Evolutionary conservation across 2,329 filamentous ascomycete genomes (phyloP).

Genomic region (Nannizziopsis arthrosporioides): DNA sequence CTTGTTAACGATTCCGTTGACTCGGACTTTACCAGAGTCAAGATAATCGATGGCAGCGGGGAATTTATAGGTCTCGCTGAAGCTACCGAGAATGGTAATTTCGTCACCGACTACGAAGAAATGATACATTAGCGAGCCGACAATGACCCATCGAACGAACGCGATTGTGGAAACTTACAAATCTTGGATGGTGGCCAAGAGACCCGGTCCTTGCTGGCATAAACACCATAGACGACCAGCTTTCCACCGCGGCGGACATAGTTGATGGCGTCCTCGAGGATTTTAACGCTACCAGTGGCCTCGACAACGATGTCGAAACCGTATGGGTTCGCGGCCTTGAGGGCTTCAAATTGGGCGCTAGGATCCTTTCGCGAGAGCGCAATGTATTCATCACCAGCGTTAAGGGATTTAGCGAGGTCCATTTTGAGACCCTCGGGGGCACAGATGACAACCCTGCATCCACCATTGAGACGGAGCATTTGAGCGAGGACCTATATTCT

Average conservation of each 20-base stretch:
- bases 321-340: slow-evolving; percentile 55
- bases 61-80: slow-evolving; percentile 64
- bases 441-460: slow-evolving; percentile 58
- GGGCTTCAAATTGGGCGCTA: slow-evolving; percentile 47
- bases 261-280: slow-evolving; percentile 59
- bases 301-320: slow-evolving; percentile 64
- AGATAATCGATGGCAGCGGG: slow-evolving; percentile 46
- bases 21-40: slow-evolving; percentile 33
- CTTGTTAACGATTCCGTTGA: slow-evolving; percentile 61
- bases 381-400: slow-evolving; percentile 39
- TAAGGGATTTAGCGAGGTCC: slow-evolving; percentile 47
- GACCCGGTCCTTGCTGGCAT: slow-evolving; percentile 50
- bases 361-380: slow-evolving; percentile 41
- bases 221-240: slow-evolving; percentile 61
- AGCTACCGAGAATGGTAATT: slow-evolving; percentile 61
- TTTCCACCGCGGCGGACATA: slow-evolving; percentile 61
- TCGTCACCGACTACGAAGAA: slow-evolving; percentile 41
- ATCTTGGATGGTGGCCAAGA: slow-evolving; percentile 62
- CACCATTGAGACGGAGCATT: slow-evolving; percentile 53
- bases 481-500: slow-evolving; percentile 43
- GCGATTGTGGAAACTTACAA: slow-evolving; percentile 36
- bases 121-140: slow-evolving; percentile 7
- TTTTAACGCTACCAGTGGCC: slow-evolving; percentile 56
- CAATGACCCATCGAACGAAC: slow-evolving; percentile 7
- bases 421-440: slow-evolving; percentile 59